phyloP scores from a whole-genome alignment of 2,329 filamentous ascomycete species.

The Beauveria sp. region DNA sequence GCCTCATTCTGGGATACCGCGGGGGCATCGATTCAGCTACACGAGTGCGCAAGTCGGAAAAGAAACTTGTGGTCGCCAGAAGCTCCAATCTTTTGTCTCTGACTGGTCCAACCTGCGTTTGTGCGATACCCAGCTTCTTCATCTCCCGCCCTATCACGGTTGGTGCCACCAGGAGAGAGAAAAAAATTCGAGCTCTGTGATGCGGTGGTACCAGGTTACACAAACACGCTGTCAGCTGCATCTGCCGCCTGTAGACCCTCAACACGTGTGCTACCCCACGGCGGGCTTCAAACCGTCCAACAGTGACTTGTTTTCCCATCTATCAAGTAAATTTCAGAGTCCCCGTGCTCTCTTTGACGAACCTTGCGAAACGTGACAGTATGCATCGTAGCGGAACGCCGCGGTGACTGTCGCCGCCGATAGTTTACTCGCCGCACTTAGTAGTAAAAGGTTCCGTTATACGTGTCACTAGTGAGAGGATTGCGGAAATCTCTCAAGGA shows the following conservation, averaged over 20 bases:
- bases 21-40: not conserved
- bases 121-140: not conserved
- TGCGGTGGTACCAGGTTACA: slow-evolving; percentile 2
- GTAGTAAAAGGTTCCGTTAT: too few species aligned
- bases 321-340: not conserved
- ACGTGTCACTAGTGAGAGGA: too few species aligned
- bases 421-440: too few species aligned
- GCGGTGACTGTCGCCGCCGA: too few species aligned
- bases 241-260: not conserved
- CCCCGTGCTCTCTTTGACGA: too few species aligned
- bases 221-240: slow-evolving; percentile 4
- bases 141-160: not conserved
- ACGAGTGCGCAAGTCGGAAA: not conserved
- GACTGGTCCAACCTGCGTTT: not conserved
- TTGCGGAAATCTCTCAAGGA: not conserved
- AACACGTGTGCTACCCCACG: not conserved
- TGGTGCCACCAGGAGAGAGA: not conserved
- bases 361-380: too few species aligned
- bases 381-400: too few species aligned
- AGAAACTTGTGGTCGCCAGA: not conserved
- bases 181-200: not conserved
- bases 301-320: not conserved
- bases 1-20: not conserved
- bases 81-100: not conserved
- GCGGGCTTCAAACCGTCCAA: not conserved